A percentile compares a stretch with the other conserved stretches of the same genome.
Evolutionary conservation across 1,139 yeast genomes (phyloP).

Genomic region (Tardiomyces blankii): DNA sequence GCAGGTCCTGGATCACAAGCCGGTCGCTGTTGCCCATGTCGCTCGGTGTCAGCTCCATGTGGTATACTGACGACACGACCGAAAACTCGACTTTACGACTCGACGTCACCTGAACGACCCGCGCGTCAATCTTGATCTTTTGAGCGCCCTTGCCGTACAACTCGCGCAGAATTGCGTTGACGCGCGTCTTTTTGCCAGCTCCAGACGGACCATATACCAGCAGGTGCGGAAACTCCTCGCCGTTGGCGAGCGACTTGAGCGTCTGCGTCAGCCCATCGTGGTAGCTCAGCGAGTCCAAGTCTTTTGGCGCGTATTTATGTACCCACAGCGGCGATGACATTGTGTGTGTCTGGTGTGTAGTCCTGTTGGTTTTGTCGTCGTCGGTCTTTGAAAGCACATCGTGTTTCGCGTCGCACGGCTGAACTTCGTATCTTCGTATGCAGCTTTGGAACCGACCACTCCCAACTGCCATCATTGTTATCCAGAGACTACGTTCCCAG

Average conservation of each 20-base stretch:
- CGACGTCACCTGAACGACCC: conserved; percentile 58
- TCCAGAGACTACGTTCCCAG: too few relatives aligned
- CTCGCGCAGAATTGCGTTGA: conserved; percentile 67
- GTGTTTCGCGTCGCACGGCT: too few relatives aligned
- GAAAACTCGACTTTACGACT: conserved; percentile 79
- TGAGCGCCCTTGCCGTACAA: conserved; percentile 78
- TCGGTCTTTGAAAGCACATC: too few relatives aligned
- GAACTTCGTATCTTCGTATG: too few relatives aligned
- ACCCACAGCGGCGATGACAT: conserved; percentile 84
- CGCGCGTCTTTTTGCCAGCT: conserved; percentile 92
- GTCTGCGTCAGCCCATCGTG: conserved; percentile 56
- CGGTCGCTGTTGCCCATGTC: conserved; percentile 95
- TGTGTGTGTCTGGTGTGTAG: not conserved
- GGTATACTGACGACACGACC: conserved; percentile 82
- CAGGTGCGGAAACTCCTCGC: conserved; percentile 90
- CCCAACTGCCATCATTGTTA: too few relatives aligned
- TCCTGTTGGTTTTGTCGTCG: too few relatives aligned
- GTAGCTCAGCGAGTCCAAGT: conserved; percentile 51
- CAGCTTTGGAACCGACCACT: too few relatives aligned
- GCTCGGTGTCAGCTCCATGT: conserved; percentile 90
- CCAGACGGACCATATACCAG: conserved; percentile 94
- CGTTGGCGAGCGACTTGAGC: conserved; percentile 43
- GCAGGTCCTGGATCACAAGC: conserved; percentile 83
- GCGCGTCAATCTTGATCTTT: conserved; percentile 78
- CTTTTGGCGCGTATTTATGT: conserved; percentile 79